Base-by-base conservation (phyloP, 345 rosid genomes). In the Toxicodendron radicans region DNA sequence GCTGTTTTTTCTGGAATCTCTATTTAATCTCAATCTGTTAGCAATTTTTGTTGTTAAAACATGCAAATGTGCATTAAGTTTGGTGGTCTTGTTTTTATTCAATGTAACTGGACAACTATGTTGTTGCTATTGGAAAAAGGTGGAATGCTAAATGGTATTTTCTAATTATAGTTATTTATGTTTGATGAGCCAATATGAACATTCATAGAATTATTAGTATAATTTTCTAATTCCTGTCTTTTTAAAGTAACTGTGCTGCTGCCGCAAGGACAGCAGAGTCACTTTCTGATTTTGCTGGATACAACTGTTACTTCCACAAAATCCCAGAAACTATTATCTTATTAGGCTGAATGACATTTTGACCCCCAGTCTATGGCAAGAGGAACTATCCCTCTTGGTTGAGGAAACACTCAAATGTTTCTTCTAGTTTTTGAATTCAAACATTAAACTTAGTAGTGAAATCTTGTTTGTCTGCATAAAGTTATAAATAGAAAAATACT, bases 41-140 rank as follows among this genome's bases (percentile, higher is more conserved):
- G 71, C 68, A 70, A 78, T 73, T 75, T 73, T 80, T 66, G 73
- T 35, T 54, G 62, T 73, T 38, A 64, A 58, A 73, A 67, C 70
- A 35, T 33, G 66, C 76, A 17, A 66, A 10, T 53, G 72, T 45
- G 64, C 20, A 54, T 52, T 17, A 18, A 48, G 68, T 21, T 49
- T 62, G 12, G 3, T 20, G 41, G 59, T 70, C 43, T 59, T 33
- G 38, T 57, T 52, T 69, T 79, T 41, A 10, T 63, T 70, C 21
- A 52, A 32, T 66, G 63, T 24, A 38, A 58, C 17, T 24, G 62
- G 13, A 58, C 17, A n/a, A n/a, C n/a, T n/a, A n/a, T n/a, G n/a
- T n/a, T n/a, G n/a, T 23, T 12, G 43, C 18, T 23, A 11, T 8
- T 24, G 35, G 35, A 23, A 58, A 18, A 23, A 58, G 23, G 18